Evolutionary conservation across 1,284 basidiomycete genomes (phyloP).

Genomic region (Trichosporon ovoides): DNA sequence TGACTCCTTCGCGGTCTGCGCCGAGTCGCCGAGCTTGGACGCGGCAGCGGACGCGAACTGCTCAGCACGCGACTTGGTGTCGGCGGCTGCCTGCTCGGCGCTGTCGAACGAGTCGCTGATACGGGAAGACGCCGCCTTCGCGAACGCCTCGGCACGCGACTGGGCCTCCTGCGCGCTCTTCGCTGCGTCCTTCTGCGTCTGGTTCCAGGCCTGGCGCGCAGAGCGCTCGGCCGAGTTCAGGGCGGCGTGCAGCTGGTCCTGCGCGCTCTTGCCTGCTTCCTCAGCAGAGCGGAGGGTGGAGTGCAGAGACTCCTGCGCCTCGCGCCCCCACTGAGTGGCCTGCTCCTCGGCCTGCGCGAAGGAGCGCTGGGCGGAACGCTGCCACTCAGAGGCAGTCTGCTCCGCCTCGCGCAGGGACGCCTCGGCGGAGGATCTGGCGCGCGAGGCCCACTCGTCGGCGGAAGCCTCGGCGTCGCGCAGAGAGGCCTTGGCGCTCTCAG

Average conservation of each 20-base stretch:
- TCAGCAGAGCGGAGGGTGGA: background rate
- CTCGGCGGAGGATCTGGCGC: too few relatives aligned
- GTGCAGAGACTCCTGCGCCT: background rate
- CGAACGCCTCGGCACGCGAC: background rate
- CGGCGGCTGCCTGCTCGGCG: too few relatives aligned
- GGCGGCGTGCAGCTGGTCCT: too few relatives aligned
- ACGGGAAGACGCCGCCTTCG: background rate
- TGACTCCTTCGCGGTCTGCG: background rate
- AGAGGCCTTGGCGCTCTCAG: background rate
- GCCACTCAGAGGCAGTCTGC: background rate
- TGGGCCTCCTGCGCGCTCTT: background rate
- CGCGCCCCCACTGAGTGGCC: background rate
- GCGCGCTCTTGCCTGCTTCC: background rate
- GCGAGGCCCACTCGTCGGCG: background rate
- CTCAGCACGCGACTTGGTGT: background rate
- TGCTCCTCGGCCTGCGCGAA: too few relatives aligned
- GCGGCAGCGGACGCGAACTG: background rate
- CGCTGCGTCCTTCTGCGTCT: background rate
- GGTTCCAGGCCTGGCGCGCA: too few relatives aligned
- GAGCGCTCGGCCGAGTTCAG: too few relatives aligned
- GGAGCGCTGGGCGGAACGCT: too few relatives aligned
- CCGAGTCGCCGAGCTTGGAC: background rate
- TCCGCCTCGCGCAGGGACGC: background rate
- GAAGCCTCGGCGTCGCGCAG: background rate
- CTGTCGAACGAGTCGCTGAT: background rate